Evolutionary conservation across 345 rosid species (phyloP).

Genomic region (Salix caprea): DNA sequence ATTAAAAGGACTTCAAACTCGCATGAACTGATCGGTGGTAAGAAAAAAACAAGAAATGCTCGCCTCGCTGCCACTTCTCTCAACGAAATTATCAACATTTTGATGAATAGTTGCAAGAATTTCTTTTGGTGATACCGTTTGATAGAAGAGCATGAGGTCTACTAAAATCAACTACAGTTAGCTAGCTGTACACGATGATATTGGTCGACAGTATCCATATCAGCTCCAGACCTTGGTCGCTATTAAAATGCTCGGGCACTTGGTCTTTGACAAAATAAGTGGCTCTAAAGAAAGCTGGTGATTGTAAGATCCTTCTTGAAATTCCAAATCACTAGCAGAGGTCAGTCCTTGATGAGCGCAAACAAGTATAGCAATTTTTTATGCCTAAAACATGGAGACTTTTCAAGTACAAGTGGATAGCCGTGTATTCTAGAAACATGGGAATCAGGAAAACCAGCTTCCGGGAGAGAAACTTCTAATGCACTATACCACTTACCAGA

Average conservation of each 20-base stretch:
- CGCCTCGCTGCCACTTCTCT: no score
- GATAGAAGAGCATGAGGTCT: no score
- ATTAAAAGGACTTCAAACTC: no score
- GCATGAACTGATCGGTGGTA: no score
- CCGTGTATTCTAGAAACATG: slow-evolving; percentile 1
- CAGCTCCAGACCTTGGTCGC: not conserved
- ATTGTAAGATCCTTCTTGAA: slow-evolving; percentile 18
- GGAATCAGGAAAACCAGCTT: slow-evolving; percentile 1
- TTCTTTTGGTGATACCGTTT: no score
- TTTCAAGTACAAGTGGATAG: not conserved
- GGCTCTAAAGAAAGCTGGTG: not conserved
- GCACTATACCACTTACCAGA: not conserved
- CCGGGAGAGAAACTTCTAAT: slow-evolving; percentile 10
- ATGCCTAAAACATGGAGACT: slow-evolving; percentile 4
- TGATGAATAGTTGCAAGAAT: no score
- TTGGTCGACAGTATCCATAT: no score
- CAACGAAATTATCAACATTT: no score
- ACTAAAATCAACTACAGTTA: no score
- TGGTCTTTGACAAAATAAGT: not conserved
- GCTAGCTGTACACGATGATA: no score
- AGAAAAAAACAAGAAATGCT: no score
- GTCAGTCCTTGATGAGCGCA: slow-evolving; percentile 5
- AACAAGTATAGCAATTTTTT: not conserved
- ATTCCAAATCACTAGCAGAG: slow-evolving; percentile 1
- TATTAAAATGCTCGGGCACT: no score